Conservation (phyloP, 495 filamentous ascomycete genomes). For the Penicillium arizonense region DNA sequence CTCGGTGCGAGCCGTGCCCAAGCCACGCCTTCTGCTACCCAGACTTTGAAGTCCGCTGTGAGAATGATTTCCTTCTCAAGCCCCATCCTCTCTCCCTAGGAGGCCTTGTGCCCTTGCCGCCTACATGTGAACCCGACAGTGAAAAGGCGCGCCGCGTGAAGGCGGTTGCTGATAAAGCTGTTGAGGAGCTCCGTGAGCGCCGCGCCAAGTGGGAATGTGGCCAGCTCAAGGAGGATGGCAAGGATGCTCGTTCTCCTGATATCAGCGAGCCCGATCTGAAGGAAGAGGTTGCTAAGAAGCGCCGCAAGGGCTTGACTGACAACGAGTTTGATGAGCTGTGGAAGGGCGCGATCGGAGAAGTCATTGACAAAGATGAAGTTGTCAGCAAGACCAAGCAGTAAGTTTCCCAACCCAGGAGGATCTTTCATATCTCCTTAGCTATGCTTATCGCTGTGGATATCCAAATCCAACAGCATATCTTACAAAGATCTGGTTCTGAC, state of each 20-base stretch:
- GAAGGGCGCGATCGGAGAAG: constrained; percentile 81
- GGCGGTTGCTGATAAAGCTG: constrained; percentile 80
- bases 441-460: constrained; percentile 16
- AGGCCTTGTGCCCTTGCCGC: constrained; percentile 79
- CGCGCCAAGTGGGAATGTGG: constrained; percentile 90
- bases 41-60: constrained; percentile 73
- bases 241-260: constrained; percentile 55
- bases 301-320: constrained; percentile 75
- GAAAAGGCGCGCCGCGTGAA: constrained; percentile 86
- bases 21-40: constrained; percentile 85
- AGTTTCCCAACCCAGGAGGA: constrained; percentile 51
- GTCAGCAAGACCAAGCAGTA: constrained; percentile 70
- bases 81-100: constrained; percentile 80
- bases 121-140: constrained; percentile 93
- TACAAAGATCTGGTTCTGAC: constrained; percentile 48
- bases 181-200: constrained; percentile 83
- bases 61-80: constrained; percentile 81
- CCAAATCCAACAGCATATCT: constrained; percentile 17
- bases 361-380: constrained; percentile 79
- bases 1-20: constrained; percentile 88
- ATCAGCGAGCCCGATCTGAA: constrained; percentile 78
- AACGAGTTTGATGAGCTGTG: constrained; percentile 92
- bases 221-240: constrained; percentile 63
- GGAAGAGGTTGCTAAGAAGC: constrained; percentile 66
- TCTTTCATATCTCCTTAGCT: constrained; percentile 12